phyloP scores from a whole-genome alignment of 495 filamentous ascomycete genomes.

The Penicillium dipodomyicola region DNA sequence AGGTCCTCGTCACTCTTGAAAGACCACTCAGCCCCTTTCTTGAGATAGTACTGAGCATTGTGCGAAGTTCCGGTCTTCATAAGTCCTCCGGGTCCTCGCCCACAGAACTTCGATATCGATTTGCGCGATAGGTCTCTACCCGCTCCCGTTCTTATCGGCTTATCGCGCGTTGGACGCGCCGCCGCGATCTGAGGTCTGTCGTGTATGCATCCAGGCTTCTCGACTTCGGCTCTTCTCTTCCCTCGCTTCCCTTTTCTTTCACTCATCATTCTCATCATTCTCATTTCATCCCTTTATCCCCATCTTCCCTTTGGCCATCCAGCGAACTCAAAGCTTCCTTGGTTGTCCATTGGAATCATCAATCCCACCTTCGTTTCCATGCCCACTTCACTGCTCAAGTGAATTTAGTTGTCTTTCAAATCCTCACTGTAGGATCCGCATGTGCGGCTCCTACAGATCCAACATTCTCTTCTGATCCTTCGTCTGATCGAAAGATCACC shows the following conservation, averaged over 20 bases:
- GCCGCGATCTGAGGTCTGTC: not conserved
- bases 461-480: no score
- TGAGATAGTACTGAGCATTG: slow-evolving; percentile 12
- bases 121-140: not conserved
- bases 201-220: not conserved
- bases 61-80: not conserved
- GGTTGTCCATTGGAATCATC: not conserved
- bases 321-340: not conserved
- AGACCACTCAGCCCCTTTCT: not conserved
- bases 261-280: not conserved
- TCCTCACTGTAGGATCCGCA: slow-evolving; percentile 1
- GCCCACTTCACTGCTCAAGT: not conserved
- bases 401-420: not conserved
- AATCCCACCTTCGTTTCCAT: not conserved
- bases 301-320: not conserved
- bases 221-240: not conserved
- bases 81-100: not conserved
- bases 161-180: no score
- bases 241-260: not conserved
- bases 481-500: not conserved
- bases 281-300: no score
- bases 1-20: not conserved
- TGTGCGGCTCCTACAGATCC: not conserved
- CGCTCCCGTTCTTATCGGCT: slow-evolving; percentile 1
- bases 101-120: not conserved